Evolutionary conservation across 805 yeast species (phyloP).

Genomic region (Candida wancherniae): DNA sequence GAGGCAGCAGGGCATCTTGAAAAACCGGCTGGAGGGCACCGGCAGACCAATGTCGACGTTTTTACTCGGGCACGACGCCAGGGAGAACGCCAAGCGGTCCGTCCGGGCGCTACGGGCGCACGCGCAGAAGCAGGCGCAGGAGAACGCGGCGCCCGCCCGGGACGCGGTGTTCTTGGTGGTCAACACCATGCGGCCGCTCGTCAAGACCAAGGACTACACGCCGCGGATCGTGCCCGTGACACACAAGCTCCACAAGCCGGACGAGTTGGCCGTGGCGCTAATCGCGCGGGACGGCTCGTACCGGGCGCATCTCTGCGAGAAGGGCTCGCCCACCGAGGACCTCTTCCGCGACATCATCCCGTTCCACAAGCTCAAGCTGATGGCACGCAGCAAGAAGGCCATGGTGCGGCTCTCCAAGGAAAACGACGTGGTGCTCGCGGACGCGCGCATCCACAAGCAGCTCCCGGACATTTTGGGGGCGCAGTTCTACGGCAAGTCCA

Average conservation of each 20-base stretch:
- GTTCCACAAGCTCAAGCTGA: slow-evolving; percentile 49
- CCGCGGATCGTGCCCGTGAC: slow-evolving; percentile 60
- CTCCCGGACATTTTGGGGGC: slow-evolving; percentile 56
- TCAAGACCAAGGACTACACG: slow-evolving; percentile 42
- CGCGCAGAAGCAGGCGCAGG: slow-evolving; percentile 5
- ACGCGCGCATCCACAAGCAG: slow-evolving; percentile 59
- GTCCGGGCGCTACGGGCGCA: slow-evolving; percentile 15
- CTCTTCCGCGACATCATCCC: slow-evolving; percentile 57
- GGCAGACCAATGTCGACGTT: too few relatives aligned
- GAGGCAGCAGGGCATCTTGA: too few relatives aligned
- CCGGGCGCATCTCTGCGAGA: slow-evolving; percentile 42
- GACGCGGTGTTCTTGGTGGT: slow-evolving; percentile 39
- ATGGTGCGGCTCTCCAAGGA: slow-evolving; percentile 50
- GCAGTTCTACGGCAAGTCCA: slow-evolving; percentile 58
- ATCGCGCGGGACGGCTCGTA: slow-evolving; percentile 76
- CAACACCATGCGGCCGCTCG: slow-evolving; percentile 43
- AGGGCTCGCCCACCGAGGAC: slow-evolving; percentile 55
- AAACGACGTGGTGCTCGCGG: slow-evolving; percentile 64
- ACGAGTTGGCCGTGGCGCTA: slow-evolving; percentile 49
- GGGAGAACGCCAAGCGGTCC: slow-evolving; percentile 16
- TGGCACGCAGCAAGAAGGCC: slow-evolving; percentile 40
- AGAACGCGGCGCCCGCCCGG: slow-evolving; percentile 3
- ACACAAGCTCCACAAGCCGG: slow-evolving; percentile 45
- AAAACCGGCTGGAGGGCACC: too few relatives aligned
- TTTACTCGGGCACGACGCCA: slow-evolving; percentile 16